Evolutionary conservation across 352 stramenopile genomes (phyloP).

Genomic region (Globisporangium paroecandrum): DNA sequence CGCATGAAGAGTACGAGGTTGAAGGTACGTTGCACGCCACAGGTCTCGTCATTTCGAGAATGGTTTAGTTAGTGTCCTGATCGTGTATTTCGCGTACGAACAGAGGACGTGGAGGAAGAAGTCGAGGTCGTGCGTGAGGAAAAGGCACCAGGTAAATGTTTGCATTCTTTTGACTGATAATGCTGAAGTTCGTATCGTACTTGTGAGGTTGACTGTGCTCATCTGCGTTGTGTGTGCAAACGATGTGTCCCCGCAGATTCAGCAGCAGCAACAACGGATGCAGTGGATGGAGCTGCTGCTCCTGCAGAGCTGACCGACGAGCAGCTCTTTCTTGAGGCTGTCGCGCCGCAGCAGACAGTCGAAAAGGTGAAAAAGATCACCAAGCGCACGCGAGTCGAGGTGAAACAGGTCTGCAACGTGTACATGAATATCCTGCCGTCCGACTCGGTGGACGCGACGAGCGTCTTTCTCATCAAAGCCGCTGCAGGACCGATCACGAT

Average conservation of each 20-base stretch:
- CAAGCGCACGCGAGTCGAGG: conserved; percentile 46
- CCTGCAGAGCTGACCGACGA: conserved; percentile 51
- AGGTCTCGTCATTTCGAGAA: neutral
- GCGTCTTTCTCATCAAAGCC: conserved; percentile 82
- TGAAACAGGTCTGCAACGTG: conserved; percentile 56
- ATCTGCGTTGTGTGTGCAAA: neutral
- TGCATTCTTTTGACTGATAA: neutral
- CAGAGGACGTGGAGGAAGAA: conserved; percentile 80
- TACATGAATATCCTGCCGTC: conserved; percentile 67
- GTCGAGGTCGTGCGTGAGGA: conserved; percentile 54
- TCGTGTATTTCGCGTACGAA: neutral
- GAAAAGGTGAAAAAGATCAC: conserved; percentile 44
- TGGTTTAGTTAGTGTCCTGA: neutral
- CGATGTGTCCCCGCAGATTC: neutral
- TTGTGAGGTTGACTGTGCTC: neutral
- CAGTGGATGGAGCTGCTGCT: neutral
- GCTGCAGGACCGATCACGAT: conserved; percentile 44
- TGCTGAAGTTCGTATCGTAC: neutral
- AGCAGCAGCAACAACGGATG: neutral
- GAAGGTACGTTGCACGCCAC: conserved; percentile 32
- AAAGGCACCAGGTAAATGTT: conserved; percentile 16
- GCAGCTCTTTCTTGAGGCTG: conserved; percentile 62
- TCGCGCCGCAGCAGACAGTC: conserved; percentile 23
- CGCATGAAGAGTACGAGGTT: conserved; percentile 61
- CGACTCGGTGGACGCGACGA: conserved; percentile 56